Evolutionary conservation across 441 rosid genomes (phyloP), one percentile per base, ranked within the genome.

Genomic region (Pelargonium citronellum): DNA sequence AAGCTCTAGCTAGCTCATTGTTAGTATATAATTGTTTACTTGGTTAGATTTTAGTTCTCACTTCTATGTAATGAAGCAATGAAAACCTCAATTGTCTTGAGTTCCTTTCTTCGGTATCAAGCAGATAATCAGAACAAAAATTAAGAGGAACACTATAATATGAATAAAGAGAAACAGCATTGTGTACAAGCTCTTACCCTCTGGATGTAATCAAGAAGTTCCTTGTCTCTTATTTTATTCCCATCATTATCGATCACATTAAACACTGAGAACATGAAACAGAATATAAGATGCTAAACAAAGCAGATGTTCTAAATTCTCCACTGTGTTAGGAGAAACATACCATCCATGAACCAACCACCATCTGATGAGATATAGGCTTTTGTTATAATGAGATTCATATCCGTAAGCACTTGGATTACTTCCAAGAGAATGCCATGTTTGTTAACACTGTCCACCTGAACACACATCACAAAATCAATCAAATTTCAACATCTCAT

Each of bases 341-440:
- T 70, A 89, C 94, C 94, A 75, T 92, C 95, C 98, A 92, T 92
- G 77, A 92, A 90, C 98, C 98, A 92, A 69, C 91, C 95, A 0
- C 91, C 91, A 80, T 92, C 96, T 73, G 94, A 92, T 15, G 98
- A 87, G 72, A 92, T 89, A 75, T 92, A 85, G 4, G 98, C 96
- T 77, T 92, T 92, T 24, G 75, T 92, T 67, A 92, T 92, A 16
- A 86, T 79, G 74, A 92, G 92, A 71, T 92, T 83, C 94, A 89
- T 80, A 77, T 91, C 96, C 9, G 86, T 89, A 67, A 90, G 94
- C 72, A 87, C 96, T 82, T 92, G 98, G 65, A 90, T 82, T 62
- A 92, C 98, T 83, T 92, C 86, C 39, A 92, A 87, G 20, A 92
- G 93, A 76, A 89, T 86, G 66, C 98, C 98, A 71, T 86, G 96